These are phyloP conservation scores for Guyanaporus albipodus DNA, from an alignment of 768 basidiomycete genomes.

Conservation along the genomic window DNA sequence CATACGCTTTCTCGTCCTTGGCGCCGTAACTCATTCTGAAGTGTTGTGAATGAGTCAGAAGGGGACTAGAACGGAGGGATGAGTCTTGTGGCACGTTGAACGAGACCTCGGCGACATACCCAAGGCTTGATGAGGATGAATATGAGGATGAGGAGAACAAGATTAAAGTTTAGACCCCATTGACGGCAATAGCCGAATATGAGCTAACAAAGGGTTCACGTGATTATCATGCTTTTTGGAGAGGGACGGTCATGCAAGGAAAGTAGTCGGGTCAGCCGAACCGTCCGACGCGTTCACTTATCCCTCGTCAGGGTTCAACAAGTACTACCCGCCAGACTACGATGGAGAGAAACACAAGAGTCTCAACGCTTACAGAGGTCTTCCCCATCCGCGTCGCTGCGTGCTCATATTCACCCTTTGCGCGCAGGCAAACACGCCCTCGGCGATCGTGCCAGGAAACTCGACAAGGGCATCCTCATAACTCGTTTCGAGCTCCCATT, in stretches of 20 bases:
- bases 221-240: not conserved
- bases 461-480: slow-evolving; percentile 95
- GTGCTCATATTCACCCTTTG: slow-evolving; percentile 5
- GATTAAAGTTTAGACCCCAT: slow-evolving; percentile 32
- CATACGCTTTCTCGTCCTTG: slow-evolving; percentile 98
- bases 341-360: slow-evolving; percentile 68
- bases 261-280: slow-evolving; percentile 15
- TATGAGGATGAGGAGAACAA: slow-evolving; percentile 28
- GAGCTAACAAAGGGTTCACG: slow-evolving; percentile 7
- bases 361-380: slow-evolving; percentile 70
- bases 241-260: slow-evolving; percentile 40
- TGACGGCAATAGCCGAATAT: slow-evolving; percentile 17
- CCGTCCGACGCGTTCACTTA: slow-evolving; percentile 4
- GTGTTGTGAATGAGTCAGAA: slow-evolving; percentile 61
- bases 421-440: slow-evolving; percentile 87
- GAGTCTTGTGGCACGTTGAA: not conserved
- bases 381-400: not conserved
- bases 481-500: slow-evolving; percentile 94
- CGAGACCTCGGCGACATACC: slow-evolving; percentile 15
- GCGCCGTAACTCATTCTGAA: slow-evolving; percentile 95
- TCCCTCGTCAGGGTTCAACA: slow-evolving; percentile 56
- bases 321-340: slow-evolving; percentile 77
- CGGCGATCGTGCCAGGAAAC: slow-evolving; percentile 88
- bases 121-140: slow-evolving; percentile 23
- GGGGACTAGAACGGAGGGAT: slow-evolving; percentile 51